These are phyloP conservation scores for Chaetothyriales sp. DNA, from an alignment of 2,329 filamentous ascomycete genomes.

Conservation along the genomic window DNA sequence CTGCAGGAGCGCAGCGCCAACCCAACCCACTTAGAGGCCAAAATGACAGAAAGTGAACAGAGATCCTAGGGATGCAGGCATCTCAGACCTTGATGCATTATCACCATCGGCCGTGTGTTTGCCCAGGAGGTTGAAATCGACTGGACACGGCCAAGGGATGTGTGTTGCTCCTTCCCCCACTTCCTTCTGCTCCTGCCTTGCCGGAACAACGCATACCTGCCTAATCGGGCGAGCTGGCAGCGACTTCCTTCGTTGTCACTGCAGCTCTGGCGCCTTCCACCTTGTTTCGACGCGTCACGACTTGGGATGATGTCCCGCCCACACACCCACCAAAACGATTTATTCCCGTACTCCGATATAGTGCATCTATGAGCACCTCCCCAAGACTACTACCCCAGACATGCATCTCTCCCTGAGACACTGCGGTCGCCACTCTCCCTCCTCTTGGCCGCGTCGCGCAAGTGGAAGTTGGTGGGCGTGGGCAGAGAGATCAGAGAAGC, in stretches of 20 bases:
- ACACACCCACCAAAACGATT: background rate
- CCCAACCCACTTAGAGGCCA: background rate
- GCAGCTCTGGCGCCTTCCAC: background rate
- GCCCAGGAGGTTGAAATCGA: background rate
- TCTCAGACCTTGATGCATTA: constrained; percentile 4
- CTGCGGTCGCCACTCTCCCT: background rate
- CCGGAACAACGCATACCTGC: background rate
- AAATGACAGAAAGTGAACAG: constrained; percentile 7
- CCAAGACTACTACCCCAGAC: background rate
- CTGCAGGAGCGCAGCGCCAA: background rate
- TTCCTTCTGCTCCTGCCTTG: background rate
- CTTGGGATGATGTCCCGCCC: background rate
- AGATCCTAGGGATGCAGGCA: constrained; percentile 15
- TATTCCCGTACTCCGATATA: background rate
- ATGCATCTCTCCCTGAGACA: background rate
- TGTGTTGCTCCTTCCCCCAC: constrained; percentile 1
- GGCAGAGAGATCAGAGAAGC: too few relatives aligned
- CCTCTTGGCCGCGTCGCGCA: background rate
- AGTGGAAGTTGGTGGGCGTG: background rate
- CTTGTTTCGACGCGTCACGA: background rate
- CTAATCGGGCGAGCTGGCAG: constrained; percentile 1
- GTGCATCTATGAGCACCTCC: background rate
- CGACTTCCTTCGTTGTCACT: constrained; percentile 1
- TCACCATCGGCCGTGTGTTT: background rate
- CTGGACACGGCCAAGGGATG: background rate